Evolutionary conservation across 2,329 filamentous ascomycete genomes (phyloP).

Genomic region (Penicillium sp.): DNA sequence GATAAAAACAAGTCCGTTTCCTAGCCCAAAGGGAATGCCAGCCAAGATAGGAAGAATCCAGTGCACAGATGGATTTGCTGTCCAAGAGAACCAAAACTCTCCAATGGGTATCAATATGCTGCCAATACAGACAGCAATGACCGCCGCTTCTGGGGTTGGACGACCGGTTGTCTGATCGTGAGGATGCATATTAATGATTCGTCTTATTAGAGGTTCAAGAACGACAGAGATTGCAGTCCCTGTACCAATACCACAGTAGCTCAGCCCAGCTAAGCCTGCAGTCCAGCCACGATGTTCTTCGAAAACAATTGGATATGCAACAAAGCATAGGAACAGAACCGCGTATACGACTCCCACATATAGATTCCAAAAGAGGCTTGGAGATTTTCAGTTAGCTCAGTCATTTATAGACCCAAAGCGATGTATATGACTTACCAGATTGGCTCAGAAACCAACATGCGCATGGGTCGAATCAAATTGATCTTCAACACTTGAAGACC

Average conservation of each 20-base stretch:
- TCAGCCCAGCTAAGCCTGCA: slow-evolving; percentile 66
- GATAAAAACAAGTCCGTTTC: slow-evolving; percentile 72
- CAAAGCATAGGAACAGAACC: slow-evolving; percentile 81
- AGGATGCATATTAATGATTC: slow-evolving; percentile 68
- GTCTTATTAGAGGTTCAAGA: slow-evolving; percentile 64
- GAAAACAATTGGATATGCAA: slow-evolving; percentile 79
- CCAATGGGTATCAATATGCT: slow-evolving; percentile 69
- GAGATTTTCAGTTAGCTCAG: slow-evolving; percentile 1
- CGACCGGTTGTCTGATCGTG: slow-evolving; percentile 62
- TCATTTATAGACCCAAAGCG: neutral
- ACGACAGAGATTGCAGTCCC: slow-evolving; percentile 52
- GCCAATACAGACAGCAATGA: slow-evolving; percentile 71
- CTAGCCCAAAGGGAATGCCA: slow-evolving; percentile 70
- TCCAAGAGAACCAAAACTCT: slow-evolving; percentile 79
- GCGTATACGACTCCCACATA: slow-evolving; percentile 72
- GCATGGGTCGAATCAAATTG: slow-evolving; percentile 70
- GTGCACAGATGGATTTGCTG: slow-evolving; percentile 68
- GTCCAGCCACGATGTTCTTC: slow-evolving; percentile 69
- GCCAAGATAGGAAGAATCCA: slow-evolving; percentile 73
- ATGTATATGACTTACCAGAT: slow-evolving; percentile 61
- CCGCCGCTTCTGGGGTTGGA: slow-evolving; percentile 69
- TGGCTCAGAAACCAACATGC: slow-evolving; percentile 65
- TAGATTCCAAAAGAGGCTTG: slow-evolving; percentile 64
- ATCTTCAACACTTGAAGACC: slow-evolving; percentile 59
- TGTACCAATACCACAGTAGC: slow-evolving; percentile 63